Base-by-base conservation (phyloP, 345 rosid genomes). In the Fremontodendron californicum region DNA sequence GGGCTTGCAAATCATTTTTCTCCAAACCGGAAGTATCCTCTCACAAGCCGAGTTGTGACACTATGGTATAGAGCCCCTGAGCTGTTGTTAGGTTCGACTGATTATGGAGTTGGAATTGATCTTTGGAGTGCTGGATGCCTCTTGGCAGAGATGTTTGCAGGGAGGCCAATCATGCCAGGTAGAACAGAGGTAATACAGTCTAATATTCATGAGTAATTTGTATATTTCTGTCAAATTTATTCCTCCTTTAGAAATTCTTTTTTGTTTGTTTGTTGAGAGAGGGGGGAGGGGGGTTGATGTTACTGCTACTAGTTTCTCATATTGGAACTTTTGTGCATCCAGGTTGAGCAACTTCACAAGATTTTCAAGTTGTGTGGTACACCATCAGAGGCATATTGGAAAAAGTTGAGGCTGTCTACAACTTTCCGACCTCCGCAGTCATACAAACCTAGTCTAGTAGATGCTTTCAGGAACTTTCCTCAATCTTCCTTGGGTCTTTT, bases 301-400 rank as follows among this genome's bases (percentile, higher is more conserved):
- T 73, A 8, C 3, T 65, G 54, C 27, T 51, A 33, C 71, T 45
- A 49, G 11, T 60, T 75, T 76, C 68, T 71, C 11, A 74, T 31
- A 64, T 64, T 15, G 58, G 23, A 23, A 64, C 23, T n/a, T 68
- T 72, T 3, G 15, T 69, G 51, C 37, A 37, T 62, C 57, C 78
- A 90, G 99, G 94, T 93, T 71, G 98, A 95, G 81, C 99, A 93
- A 82, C 83, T 93, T 70, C 96, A 95, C 81, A 90, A 84, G 82
- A 95, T 90, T 74, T 94, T 94, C 78, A 82, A 88, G 84, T 86
- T 94, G 45, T 94, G 97, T 39, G 97, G 98, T 55, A 86, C 96
- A n/a, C 98, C 98, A 29, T 83, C 90, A 0, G 93, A 95, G 78
- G 92, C 90, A 49, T 95, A 93, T 75, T 95, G 99, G 97, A 93